Percentiles rank a stretch among this genome's conserved stretches.
phyloP scores from a whole-genome alignment of 768 basidiomycete species.

The Strobilomyces echinocephalus region DNA sequence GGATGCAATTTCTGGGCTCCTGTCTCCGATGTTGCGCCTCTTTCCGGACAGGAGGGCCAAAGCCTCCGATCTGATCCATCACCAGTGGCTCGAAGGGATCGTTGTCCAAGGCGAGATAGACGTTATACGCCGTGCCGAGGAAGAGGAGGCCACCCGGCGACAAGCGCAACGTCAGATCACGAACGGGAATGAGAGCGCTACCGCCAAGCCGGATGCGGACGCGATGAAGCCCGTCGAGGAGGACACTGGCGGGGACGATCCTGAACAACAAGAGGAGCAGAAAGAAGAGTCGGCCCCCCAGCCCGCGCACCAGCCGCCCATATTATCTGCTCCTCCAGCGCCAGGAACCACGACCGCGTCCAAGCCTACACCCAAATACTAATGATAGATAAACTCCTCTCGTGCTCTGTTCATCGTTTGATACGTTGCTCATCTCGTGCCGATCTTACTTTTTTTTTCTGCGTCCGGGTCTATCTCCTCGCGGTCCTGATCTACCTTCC shows the following conservation, averaged over 20 bases:
- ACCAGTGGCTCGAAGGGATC: constrained; percentile 81
- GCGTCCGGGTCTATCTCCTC: constrained; percentile 4
- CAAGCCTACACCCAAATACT: constrained; percentile 15
- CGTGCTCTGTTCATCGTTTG: not conserved
- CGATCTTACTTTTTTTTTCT: not conserved
- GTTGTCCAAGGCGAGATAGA: constrained; percentile 90
- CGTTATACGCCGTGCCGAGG: constrained; percentile 61
- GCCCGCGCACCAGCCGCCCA: constrained; percentile 26
- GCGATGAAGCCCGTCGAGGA: constrained; percentile 80
- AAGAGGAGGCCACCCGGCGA: constrained; percentile 37
- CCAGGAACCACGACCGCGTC: constrained; percentile 10
- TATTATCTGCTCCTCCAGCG: constrained; percentile 31
- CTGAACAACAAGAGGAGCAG: constrained; percentile 3
- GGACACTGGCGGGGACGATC: constrained; percentile 6
- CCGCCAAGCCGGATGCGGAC: constrained; percentile 36
- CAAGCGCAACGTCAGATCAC: constrained; percentile 10
- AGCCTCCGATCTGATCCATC: constrained; percentile 79
- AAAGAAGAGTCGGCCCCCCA: constrained; percentile 1
- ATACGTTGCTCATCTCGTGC: not conserved
- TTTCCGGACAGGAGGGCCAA: constrained; percentile 86
- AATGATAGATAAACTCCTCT: not conserved
- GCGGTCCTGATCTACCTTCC: not conserved
- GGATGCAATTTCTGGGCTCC: constrained; percentile 73
- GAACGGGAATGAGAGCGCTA: constrained; percentile 5
- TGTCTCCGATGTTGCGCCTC: constrained; percentile 85